A percentile compares a stretch with the other conserved stretches of the same genome.
phyloP scores from a whole-genome alignment of 768 basidiomycete species.

The Royoungia palumana region DNA sequence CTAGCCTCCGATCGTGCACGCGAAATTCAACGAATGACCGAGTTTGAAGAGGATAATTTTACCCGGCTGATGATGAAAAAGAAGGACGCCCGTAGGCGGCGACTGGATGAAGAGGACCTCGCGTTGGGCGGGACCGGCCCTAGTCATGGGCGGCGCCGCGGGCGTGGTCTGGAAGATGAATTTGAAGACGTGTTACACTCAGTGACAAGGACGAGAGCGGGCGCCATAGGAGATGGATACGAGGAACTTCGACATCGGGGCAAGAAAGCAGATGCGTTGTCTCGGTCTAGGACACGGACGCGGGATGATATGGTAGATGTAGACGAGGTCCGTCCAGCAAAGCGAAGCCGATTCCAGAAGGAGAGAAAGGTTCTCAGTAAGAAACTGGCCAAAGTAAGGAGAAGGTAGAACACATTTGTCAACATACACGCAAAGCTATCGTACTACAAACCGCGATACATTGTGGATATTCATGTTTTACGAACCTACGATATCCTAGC shows the following conservation, averaged over 20 bases:
- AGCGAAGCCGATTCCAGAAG: constrained; percentile 44
- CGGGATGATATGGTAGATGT: constrained; percentile 28
- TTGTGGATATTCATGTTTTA: too few species aligned
- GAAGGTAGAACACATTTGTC: constrained; percentile 8
- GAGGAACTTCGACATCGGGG: constrained; percentile 72
- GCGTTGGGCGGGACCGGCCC: constrained; percentile 74
- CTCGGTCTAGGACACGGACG: constrained; percentile 48
- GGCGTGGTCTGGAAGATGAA: constrained; percentile 77
- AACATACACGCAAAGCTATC: too few species aligned
- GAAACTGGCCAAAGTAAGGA: constrained; percentile 18
- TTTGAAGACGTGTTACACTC: constrained; percentile 76
- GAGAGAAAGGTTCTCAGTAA: constrained; percentile 38
- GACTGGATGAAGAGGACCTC: constrained; percentile 80
- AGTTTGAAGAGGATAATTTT: constrained; percentile 95
- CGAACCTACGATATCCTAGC: too few species aligned
- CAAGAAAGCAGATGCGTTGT: constrained; percentile 59
- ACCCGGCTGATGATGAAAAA: constrained; percentile 89
- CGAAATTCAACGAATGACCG: constrained; percentile 74
- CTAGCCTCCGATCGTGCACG: constrained; percentile 63
- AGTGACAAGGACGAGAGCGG: constrained; percentile 43
- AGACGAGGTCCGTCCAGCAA: constrained; percentile 30
- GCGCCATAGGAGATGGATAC: constrained; percentile 66
- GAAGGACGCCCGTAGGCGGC: constrained; percentile 69
- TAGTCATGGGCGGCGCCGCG: constrained; percentile 53
- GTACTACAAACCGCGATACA: too few species aligned